Percentiles rank a stretch among this genome's conserved stretches.
phyloP scores from a whole-genome alignment of 352 stramenopile species.

The Phytophthora pluvialis region DNA sequence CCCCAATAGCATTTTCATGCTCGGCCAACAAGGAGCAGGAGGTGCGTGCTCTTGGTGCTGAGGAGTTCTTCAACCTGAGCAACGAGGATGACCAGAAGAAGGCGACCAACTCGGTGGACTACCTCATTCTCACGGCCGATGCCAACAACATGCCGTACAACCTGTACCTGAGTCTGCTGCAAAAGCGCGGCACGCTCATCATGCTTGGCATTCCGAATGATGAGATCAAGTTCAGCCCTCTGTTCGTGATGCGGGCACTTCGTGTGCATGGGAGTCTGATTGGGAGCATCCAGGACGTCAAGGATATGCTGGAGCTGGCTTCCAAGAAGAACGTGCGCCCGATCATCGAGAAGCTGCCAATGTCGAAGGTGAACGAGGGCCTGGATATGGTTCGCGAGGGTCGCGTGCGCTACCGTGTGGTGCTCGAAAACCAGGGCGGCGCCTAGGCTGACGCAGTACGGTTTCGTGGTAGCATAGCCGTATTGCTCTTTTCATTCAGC shows the following conservation, averaged over 20 bases:
- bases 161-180: constrained; percentile 14
- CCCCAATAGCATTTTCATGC: constrained; percentile 7
- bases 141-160: constrained; percentile 18
- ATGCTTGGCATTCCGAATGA: constrained; percentile 14
- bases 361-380: constrained; percentile 49
- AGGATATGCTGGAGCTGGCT: too few relatives aligned
- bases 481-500: too few relatives aligned
- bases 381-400: constrained; percentile 21
- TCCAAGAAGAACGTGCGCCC: constrained; percentile 64
- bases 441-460: too few relatives aligned
- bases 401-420: constrained; percentile 40
- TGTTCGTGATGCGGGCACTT: neutral
- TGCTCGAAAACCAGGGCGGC: constrained; percentile 27
- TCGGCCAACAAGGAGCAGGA: constrained; percentile 14
- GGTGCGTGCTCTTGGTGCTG: constrained; percentile 8
- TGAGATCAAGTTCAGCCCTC: constrained; percentile 9
- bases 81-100: constrained; percentile 15
- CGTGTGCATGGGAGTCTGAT: constrained; percentile 13
- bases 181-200: constrained; percentile 15
- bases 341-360: constrained; percentile 53
- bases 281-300: constrained; percentile 62
- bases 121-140: constrained; percentile 5
- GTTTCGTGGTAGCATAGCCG: too few relatives aligned
- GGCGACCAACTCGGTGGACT: constrained; percentile 7
- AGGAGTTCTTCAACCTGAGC: constrained; percentile 19